Evolutionary conservation across 345 rosid genomes (phyloP).

Genomic region (Eutrema japonicum): DNA sequence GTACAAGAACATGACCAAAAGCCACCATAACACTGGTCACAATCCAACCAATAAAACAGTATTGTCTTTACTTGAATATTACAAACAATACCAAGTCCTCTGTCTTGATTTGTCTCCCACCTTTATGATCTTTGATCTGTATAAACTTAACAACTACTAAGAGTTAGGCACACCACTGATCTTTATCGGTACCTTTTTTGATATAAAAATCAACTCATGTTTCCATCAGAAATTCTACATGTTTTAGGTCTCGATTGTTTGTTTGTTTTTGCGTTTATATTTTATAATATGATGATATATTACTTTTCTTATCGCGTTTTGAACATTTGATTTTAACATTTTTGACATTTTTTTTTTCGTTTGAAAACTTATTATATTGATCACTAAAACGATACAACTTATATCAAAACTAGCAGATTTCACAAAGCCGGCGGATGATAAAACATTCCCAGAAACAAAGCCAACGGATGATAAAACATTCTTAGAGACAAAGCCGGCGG

Average conservation of each 20-base stretch:
- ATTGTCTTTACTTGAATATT: conserved; percentile 15
- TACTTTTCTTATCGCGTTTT: background rate
- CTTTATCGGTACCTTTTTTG: background rate
- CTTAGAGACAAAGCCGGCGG: too few relatives aligned
- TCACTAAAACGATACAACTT: too few relatives aligned
- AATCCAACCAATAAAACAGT: conserved; percentile 25
- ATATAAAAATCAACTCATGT: background rate
- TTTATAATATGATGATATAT: background rate
- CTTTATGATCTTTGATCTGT: conserved; percentile 6
- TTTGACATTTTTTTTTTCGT: too few relatives aligned
- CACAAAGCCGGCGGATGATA: too few relatives aligned
- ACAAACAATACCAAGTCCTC: conserved; percentile 17
- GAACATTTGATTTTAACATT: background rate
- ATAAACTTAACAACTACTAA: conserved; percentile 15
- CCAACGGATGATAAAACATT: too few relatives aligned
- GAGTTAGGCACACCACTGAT: conserved; percentile 38
- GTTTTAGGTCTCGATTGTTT: background rate
- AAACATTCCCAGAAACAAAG: too few relatives aligned
- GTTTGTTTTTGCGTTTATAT: background rate
- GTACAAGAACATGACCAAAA: conserved; percentile 31
- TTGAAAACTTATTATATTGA: too few relatives aligned
- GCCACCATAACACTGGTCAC: conserved; percentile 43
- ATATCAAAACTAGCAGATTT: too few relatives aligned
- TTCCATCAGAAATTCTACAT: background rate
- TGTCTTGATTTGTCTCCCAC: conserved; percentile 28